A percentile compares a stretch with the other conserved stretches of the same genome.
Conservation (phyloP, 441 rosid species). For the Raphanus hybrid region DNA sequence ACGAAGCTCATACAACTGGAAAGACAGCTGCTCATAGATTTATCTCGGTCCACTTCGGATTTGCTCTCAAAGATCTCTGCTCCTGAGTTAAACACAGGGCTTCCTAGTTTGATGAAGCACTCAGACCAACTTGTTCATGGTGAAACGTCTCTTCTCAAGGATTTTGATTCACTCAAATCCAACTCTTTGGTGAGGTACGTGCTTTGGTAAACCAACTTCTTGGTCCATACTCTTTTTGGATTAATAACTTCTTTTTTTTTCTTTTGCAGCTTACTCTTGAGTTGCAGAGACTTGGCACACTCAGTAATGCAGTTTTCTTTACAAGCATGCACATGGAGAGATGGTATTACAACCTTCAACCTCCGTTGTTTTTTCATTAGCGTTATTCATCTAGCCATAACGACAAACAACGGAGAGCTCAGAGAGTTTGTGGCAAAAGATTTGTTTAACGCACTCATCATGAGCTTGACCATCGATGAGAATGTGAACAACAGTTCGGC, state of each 20-base stretch:
- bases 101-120: background rate
- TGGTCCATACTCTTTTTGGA: background rate
- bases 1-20: background rate
- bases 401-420: background rate
- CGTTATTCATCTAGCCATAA: background rate
- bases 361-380: background rate
- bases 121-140: background rate
- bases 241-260: background rate
- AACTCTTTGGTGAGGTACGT: background rate
- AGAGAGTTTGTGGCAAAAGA: background rate
- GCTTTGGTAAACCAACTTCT: no score
- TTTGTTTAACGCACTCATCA: background rate
- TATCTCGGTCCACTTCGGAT: background rate
- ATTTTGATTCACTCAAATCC: background rate
- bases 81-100: conserved; percentile 2
- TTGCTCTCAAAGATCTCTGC: background rate
- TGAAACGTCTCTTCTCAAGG: background rate
- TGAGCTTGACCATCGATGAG: background rate
- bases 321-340: conserved; percentile 1
- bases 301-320: background rate
- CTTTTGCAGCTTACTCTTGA: background rate
- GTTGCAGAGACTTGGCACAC: background rate
- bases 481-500: background rate
- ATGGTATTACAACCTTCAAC: background rate
- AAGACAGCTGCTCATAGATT: background rate